Evolutionary conservation across 164 flowering plant genomes (phyloP).

Genomic region (Kingdonia uniflora): DNA sequence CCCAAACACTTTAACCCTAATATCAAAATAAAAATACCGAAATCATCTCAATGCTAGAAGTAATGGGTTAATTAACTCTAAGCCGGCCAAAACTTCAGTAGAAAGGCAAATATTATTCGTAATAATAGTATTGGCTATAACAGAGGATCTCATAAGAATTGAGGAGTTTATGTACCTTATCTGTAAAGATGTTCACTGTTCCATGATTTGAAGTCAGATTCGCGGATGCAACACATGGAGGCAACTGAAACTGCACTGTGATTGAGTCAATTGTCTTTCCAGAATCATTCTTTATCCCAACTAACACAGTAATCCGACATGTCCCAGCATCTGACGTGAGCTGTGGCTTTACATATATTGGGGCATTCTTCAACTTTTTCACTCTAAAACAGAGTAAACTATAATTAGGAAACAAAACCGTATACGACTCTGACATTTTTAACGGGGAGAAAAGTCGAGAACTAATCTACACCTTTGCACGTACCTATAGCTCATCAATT

Average conservation of each 20-base stretch:
- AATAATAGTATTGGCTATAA: too few species aligned
- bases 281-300: conserved; percentile 82
- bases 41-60: too few species aligned
- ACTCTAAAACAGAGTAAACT: conserved; percentile 33
- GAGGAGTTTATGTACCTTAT: conserved; percentile 50
- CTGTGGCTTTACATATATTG: conserved; percentile 96
- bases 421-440: too few species aligned
- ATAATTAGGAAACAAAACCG: too few species aligned
- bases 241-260: conserved; percentile 67
- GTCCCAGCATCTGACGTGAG: conserved; percentile 69
- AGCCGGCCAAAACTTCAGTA: too few species aligned
- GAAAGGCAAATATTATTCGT: too few species aligned
- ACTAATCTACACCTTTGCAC: conserved; percentile 2
- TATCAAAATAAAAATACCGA: too few species aligned
- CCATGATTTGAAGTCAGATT: conserved; percentile 85
- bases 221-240: conserved; percentile 63
- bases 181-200: conserved; percentile 66
- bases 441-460: background rate
- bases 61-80: too few species aligned
- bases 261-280: conserved; percentile 75
- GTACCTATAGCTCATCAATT: conserved; percentile 96
- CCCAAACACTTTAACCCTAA: too few species aligned
- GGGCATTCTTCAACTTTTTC: conserved; percentile 72
- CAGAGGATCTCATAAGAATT: too few species aligned
- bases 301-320: conserved; percentile 65